Conservation (phyloP, 768 basidiomycete species). For the Kondoa malvinella region DNA sequence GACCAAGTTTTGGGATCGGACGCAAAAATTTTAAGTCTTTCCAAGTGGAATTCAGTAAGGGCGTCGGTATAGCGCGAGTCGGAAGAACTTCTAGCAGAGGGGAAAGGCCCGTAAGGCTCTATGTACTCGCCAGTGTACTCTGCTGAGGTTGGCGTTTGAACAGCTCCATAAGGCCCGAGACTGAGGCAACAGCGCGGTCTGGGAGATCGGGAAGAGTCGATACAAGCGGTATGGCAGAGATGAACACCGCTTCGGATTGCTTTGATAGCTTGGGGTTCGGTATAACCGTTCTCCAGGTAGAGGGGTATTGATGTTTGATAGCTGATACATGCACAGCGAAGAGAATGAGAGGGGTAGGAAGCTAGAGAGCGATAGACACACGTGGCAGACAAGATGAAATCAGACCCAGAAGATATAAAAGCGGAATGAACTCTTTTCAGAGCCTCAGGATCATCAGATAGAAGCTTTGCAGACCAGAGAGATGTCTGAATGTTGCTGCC, state of each 20-base stretch:
- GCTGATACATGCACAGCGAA: neutral
- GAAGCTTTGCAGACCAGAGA: neutral
- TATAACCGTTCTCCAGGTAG: neutral
- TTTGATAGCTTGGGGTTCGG: neutral
- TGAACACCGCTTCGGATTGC: neutral
- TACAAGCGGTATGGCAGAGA: neutral
- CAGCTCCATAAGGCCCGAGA: neutral
- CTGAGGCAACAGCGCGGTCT: neutral
- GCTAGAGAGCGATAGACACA: neutral
- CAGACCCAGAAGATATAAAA: neutral
- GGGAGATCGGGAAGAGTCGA: too few relatives aligned
- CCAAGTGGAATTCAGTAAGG: neutral
- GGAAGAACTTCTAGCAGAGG: neutral
- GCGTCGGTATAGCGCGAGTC: neutral
- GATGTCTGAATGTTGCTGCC: neutral
- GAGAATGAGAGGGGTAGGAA: neutral
- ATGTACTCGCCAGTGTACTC: neutral
- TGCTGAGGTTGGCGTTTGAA: neutral
- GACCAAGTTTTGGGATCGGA: neutral
- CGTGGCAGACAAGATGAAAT: neutral
- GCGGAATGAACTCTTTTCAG: neutral
- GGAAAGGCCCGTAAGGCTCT: neutral
- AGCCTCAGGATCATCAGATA: neutral
- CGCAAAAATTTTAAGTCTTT: neutral
- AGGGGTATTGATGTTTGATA: neutral